Evolutionary conservation across 805 yeast genomes (phyloP), one percentile per base, ranked within the genome.

Genomic region (Candida michaelii): DNA sequence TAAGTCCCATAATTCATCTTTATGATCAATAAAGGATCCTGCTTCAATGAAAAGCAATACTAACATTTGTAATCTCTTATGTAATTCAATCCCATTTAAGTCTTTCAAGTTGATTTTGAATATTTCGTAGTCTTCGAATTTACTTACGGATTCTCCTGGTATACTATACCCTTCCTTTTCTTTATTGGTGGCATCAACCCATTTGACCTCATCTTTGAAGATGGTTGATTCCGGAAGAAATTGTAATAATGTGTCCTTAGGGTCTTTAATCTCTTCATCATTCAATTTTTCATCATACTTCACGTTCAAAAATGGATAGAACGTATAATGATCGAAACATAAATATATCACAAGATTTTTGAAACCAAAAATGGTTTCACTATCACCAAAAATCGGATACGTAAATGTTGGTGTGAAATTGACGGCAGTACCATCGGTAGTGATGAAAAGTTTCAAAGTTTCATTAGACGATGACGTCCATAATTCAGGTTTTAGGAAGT

Each of bases 351-450:
- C 70, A 27, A 90, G 68, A 51, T 79, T 84, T 50, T 82, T 75
- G 59, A 79, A 93, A 2, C 99, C 99, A 56, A 82, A 88, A 1
- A 93, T 82, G 41, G 82, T 82, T 58, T 93, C 99, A 1, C 89
- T 76, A 36, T 89, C 96, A 5, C 98, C 98, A 70, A 80, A 93
- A 9, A 93, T 84, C 2, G 97, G 96, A 60, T 93, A 93, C 1
- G 98, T 91, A 65, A 88, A 89, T 11, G 67, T 56, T 0, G 98
- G 97, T 29, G 74, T 65, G 66, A 90, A 89, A 18, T 59, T 54
- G 3, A 78, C 68, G 15, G 83, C 77, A 2, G 82, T 76, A 0
- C 82, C 82, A 2, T 72, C 64, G 45, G 79, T 82, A 4, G 85
- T 85, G 19, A 69, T 52, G 42, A 60, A 79, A 6, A 89, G 58